phyloP scores from a whole-genome alignment of 352 stramenopile genomes.

The Phytophthora sp. region DNA sequence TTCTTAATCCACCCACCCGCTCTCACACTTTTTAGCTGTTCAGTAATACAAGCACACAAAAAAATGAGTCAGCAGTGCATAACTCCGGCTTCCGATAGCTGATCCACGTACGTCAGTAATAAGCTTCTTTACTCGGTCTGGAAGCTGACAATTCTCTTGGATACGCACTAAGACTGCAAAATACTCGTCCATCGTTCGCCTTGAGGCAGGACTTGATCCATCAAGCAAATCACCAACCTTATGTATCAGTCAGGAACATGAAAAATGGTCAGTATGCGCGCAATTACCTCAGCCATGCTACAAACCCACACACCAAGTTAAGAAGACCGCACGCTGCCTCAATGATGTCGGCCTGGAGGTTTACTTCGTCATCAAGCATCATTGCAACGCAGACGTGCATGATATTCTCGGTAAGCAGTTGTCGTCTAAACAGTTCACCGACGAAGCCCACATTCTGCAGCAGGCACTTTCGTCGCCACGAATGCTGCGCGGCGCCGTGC shows the following conservation, averaged over 20 bases:
- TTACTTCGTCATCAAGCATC: slow-evolving; percentile 81
- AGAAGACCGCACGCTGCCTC: slow-evolving; percentile 71
- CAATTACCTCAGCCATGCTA: not conserved
- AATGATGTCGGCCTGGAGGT: slow-evolving; percentile 69
- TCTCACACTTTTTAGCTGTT: slow-evolving; percentile 51
- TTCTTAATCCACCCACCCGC: slow-evolving; percentile 67
- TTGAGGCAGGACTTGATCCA: slow-evolving; percentile 79
- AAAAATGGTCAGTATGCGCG: too few species aligned
- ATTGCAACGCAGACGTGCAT: slow-evolving; percentile 87
- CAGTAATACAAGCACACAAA: not conserved
- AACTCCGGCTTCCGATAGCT: too few species aligned
- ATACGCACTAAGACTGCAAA: slow-evolving; percentile 74
- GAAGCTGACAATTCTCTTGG: slow-evolving; percentile 40
- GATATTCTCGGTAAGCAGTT: slow-evolving; percentile 83
- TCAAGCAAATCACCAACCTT: slow-evolving; percentile 83
- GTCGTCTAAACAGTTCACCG: slow-evolving; percentile 78
- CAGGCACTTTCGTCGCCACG: slow-evolving; percentile 80
- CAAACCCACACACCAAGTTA: slow-evolving; percentile 43
- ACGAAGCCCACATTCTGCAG: slow-evolving; percentile 75
- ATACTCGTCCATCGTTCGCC: slow-evolving; percentile 86
- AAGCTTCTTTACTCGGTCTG: slow-evolving; percentile 42
- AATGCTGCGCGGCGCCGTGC: slow-evolving; percentile 42
- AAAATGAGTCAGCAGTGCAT: not conserved
- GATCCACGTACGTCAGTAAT: slow-evolving; percentile 54
- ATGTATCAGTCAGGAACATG: too few species aligned